A percentile compares a stretch with the other conserved stretches of the same genome.
These are phyloP conservation scores for Xylaria curta DNA, from an alignment of 495 filamentous ascomycete genomes.

Conservation along the genomic window DNA sequence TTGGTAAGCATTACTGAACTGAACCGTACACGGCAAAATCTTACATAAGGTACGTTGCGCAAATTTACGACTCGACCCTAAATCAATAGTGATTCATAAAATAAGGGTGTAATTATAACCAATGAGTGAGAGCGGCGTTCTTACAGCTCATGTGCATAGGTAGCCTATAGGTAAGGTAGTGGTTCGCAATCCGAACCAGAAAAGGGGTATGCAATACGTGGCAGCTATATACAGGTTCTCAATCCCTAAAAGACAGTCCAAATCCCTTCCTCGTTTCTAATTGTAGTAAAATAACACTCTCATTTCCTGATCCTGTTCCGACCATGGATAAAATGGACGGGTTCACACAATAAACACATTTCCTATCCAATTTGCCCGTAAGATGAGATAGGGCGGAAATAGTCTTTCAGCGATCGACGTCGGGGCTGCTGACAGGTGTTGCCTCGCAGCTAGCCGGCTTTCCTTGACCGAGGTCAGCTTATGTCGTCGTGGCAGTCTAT, in stretches of 20 bases:
- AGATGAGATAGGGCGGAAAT: background rate
- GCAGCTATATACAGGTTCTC: background rate
- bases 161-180: background rate
- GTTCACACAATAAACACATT: background rate
- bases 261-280: background rate
- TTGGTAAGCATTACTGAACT: background rate
- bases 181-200: constrained; percentile 17
- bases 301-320: background rate
- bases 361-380: background rate
- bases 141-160: background rate
- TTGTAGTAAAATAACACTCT: background rate
- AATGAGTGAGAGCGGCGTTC: background rate
- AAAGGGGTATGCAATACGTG: background rate
- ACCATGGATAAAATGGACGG: background rate
- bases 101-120: background rate
- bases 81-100: background rate
- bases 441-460: background rate
- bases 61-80: background rate
- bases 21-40: background rate
- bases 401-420: constrained; percentile 2
- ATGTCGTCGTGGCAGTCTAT: background rate
- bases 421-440: constrained; percentile 15
- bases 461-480: constrained; percentile 12
- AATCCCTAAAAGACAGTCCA: background rate
- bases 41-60: background rate